Base-by-base conservation (phyloP, 805 yeast species). In the Candida sonorensis region DNA sequence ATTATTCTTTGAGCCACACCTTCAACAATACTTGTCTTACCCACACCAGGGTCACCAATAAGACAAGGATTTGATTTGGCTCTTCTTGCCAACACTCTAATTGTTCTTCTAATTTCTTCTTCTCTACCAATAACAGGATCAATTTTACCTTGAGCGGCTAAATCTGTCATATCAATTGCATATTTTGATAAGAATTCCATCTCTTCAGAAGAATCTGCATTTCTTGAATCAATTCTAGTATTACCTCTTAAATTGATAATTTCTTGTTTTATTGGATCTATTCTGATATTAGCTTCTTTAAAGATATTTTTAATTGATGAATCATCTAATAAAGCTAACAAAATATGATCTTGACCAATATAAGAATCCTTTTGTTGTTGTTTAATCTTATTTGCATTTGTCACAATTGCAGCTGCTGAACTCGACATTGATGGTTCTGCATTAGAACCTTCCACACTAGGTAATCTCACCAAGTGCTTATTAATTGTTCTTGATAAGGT, bases 91-190 rank as follows among this genome's bases (percentile, higher is more conserved):
- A 92, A 69, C 3, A 92, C 95, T 40, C 97, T 75, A 38, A 92
- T 90, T 20, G 95, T 85, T 45, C 97, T 73, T 63, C 97, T 75
- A 45, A 92, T 92, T 64, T 92, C 98, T 61, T 92, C 98, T 59
- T 92, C 98, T 65, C 98, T 82, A 35, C 98, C 98, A 54, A 92
- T 92, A 27, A 92, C 98, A 4, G 98, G 98, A 60, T 92, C 98
- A 37, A 92, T 77, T 56, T 84, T 86, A 53, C 98, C 98, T 53
- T 82, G 79, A 44, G 94, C 69, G 9, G 98, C 98, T 57, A 76
- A 77, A 49, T 85, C 94, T 2, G 98, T 92, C 68, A 92, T 72
- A 58, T 92, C 97, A 44, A 81, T 74, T 38, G 97, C 95, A 58
- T 92, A 92, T 56, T 92, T 92, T 39, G 73, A 64, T 48, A 92